phyloP scores from a whole-genome alignment of 2,329 filamentous ascomycete genomes.

The Phoma herbarum region DNA sequence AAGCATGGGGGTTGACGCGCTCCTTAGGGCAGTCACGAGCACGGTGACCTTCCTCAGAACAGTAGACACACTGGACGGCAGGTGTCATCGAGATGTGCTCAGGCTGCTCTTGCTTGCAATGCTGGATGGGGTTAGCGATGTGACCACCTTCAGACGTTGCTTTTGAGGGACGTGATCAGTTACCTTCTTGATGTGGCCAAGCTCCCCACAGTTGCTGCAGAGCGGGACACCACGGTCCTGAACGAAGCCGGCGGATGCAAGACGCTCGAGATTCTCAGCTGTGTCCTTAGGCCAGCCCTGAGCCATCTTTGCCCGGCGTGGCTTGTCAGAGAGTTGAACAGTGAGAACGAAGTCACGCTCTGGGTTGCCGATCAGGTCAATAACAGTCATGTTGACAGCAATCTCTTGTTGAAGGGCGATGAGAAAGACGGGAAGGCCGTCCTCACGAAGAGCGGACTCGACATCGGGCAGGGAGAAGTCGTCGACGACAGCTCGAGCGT shows the following conservation, averaged over 20 bases:
- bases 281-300: constrained; percentile 66
- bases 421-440: constrained; percentile 59
- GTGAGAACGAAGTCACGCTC: constrained; percentile 71
- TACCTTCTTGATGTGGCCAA: constrained; percentile 67
- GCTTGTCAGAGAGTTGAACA: constrained; percentile 67
- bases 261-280: constrained; percentile 69
- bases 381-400: constrained; percentile 57
- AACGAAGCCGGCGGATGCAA: constrained; percentile 72
- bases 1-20: constrained; percentile 70
- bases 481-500: constrained; percentile 55
- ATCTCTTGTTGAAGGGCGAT: constrained; percentile 60
- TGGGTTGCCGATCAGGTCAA: constrained; percentile 64
- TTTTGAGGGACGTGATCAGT: not conserved
- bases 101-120: constrained; percentile 66
- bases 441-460: constrained; percentile 60
- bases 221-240: constrained; percentile 67
- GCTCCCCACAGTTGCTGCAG: constrained; percentile 70
- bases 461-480: constrained; percentile 57
- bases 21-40: constrained; percentile 68
- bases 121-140: constrained; percentile 41
- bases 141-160: not conserved
- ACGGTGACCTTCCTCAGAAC: constrained; percentile 69
- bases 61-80: constrained; percentile 71
- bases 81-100: constrained; percentile 56
- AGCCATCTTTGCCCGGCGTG: constrained; percentile 61